phyloP scores from a whole-genome alignment of 345 rosid species.

The Physaria fendleri region DNA sequence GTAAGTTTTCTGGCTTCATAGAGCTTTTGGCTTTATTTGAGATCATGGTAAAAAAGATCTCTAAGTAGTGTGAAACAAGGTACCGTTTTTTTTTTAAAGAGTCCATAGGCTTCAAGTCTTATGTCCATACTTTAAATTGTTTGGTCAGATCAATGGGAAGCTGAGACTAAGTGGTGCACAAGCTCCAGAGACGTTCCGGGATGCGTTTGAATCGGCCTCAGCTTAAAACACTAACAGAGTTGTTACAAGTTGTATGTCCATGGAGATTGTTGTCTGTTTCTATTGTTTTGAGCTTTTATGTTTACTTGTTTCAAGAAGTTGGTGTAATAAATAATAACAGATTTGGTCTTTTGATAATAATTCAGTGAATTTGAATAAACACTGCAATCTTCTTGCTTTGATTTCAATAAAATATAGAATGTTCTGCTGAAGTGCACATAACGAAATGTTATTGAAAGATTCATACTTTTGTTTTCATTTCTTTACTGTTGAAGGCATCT shows the following conservation, averaged over 20 bases:
- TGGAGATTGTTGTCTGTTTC: background rate
- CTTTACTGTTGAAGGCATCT: background rate
- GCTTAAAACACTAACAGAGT: slow-evolving; percentile 20
- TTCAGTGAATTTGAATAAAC: background rate
- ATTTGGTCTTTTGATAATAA: background rate
- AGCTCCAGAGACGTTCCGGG: slow-evolving; percentile 59
- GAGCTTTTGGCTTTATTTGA: background rate
- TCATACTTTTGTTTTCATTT: background rate
- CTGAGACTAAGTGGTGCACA: slow-evolving; percentile 71
- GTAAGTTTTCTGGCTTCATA: slow-evolving; percentile 33
- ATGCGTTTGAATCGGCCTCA: slow-evolving; percentile 52
- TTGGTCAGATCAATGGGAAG: slow-evolving; percentile 72
- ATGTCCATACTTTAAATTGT: background rate
- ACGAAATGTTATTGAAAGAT: background rate
- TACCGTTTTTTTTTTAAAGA: background rate
- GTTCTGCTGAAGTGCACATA: background rate
- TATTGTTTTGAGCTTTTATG: background rate
- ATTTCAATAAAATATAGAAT: background rate
- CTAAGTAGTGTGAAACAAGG: background rate
- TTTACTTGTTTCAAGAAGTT: background rate
- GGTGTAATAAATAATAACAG: background rate
- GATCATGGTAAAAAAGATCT: background rate
- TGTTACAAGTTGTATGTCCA: background rate
- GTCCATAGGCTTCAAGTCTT: background rate
- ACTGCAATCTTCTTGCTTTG: background rate